Base-by-base conservation (phyloP, 208 protist species). In the Herpetomonas tarakana region DNA sequence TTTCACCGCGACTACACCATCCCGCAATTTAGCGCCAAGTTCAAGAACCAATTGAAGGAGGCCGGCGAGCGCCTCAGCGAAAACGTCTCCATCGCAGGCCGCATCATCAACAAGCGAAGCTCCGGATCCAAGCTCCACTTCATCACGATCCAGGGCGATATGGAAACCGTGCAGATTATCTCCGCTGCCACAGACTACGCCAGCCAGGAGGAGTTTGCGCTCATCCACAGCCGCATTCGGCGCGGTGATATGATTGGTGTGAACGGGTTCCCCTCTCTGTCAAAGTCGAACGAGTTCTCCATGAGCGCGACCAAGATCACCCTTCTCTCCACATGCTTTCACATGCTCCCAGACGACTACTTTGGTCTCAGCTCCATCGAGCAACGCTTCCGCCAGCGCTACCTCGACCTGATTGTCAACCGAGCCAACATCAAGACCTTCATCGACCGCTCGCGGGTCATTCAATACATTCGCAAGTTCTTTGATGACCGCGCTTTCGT, bases 371-470 rank as follows among this genome's bases (percentile, higher is more conserved):
- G 86, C 39, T 93, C 98, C 38, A 74, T 93, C 65, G 97, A 99
- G 78, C 91, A 97, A 61, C 81, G 98, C 29, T 98, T 96, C 78
- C 88, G 96, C 28, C 95, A 99, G 78, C 86, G 99, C 27, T 99
- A 99, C 79, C 86, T 99, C 4, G 99, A 99, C 76, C 76, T 99
- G 22, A 99, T 99, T 51, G 79, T 99, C 31, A 99, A 99, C 81
- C 65, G 76, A 18, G 62, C 82, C 25, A 91, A 95, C 25, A 92
- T 95, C 28, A 71, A 97, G 14, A 99, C 89, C 16, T 99, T 99
- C 77, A 29, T 94, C 3, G 60, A 68, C 26, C 79, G 98, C 51
- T 71, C 94, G 12, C 81, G 91, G 30, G 97, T 99, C 60, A 99
- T 99, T 64, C 86, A 90, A 50, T 98, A 94, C 78, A 82, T 99